Evolutionary conservation across 163 green algal species (phyloP).

Genomic region (Volvox carteri): DNA sequence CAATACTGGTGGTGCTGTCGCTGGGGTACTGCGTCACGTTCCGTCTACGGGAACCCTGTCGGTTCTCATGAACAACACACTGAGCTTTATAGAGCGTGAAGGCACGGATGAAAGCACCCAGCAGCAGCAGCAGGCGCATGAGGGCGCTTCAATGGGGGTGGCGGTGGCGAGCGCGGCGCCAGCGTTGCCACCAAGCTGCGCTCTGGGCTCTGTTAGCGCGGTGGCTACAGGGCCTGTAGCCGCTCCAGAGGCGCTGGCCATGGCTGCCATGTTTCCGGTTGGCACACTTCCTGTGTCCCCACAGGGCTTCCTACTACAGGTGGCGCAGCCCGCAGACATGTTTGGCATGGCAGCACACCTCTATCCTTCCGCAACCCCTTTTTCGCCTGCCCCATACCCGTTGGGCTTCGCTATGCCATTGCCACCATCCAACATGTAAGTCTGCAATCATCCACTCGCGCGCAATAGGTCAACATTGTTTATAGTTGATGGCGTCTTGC

Average conservation of each 20-base stretch:
- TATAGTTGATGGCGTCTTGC: too few species aligned
- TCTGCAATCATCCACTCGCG: too few species aligned
- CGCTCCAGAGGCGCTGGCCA: background rate
- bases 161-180: background rate
- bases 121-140: slow-evolving; percentile 3
- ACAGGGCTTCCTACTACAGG: background rate
- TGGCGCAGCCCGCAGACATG: background rate
- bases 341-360: slow-evolving; percentile 14
- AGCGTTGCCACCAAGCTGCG: too few species aligned
- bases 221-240: too few species aligned
- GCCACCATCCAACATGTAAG: background rate
- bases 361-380: background rate
- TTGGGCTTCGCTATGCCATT: background rate
- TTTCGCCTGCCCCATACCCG: background rate
- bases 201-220: too few species aligned
- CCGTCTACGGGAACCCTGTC: slow-evolving; percentile 24
- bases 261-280: background rate
- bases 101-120: slow-evolving; percentile 8
- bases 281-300: background rate
- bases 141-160: background rate
- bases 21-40: slow-evolving; percentile 30
- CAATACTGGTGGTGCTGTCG: too few species aligned
- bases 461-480: too few species aligned
- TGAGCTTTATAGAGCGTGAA: slow-evolving; percentile 12
- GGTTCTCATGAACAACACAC: slow-evolving; percentile 20